Evolutionary conservation across 495 filamentous ascomycete species (phyloP).

Genomic region (Neurospora africana): DNA sequence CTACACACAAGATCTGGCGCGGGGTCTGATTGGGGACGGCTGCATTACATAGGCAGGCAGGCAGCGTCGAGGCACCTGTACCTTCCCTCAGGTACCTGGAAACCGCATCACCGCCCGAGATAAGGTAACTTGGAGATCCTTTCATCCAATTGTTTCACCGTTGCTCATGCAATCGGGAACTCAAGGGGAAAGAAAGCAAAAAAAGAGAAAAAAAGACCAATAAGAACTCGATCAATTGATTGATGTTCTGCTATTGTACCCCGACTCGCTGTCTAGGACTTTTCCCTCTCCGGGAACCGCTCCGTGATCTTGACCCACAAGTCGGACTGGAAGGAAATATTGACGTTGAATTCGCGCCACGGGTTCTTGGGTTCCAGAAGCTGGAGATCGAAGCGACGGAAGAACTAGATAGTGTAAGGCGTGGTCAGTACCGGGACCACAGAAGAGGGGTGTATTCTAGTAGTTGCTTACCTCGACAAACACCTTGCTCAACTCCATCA

Average conservation of each 20-base stretch:
- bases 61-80: too few relatives aligned
- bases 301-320: background rate
- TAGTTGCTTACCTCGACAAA: constrained; percentile 36
- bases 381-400: constrained; percentile 35
- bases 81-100: too few relatives aligned
- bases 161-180: too few relatives aligned
- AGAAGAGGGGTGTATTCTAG: background rate
- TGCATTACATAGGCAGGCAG: too few relatives aligned
- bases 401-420: background rate
- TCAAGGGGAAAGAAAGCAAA: too few relatives aligned
- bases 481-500: constrained; percentile 39
- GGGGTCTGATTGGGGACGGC: too few relatives aligned
- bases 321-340: background rate
- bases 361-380: constrained; percentile 33
- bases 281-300: background rate
- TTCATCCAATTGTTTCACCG: too few relatives aligned
- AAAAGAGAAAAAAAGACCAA: too few relatives aligned
- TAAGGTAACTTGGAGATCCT: too few relatives aligned
- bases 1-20: too few relatives aligned
- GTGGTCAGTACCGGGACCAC: background rate
- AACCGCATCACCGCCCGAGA: too few relatives aligned
- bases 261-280: background rate
- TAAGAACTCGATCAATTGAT: too few relatives aligned
- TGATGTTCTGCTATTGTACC: background rate
- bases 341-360: constrained; percentile 11